Conservation (phyloP, 306 rosid species). For the Prunus persica region DNA sequence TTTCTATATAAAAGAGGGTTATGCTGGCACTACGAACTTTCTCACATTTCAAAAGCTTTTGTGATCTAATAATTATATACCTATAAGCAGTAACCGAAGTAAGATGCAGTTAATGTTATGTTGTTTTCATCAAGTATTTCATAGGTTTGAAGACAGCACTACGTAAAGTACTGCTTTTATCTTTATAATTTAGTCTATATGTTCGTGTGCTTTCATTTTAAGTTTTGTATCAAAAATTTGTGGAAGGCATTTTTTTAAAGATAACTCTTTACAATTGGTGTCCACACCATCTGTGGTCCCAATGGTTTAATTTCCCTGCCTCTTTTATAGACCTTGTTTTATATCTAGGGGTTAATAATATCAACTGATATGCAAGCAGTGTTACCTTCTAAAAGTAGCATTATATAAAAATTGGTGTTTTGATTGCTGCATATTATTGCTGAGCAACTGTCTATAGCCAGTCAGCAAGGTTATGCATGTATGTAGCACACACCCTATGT, state of each 20-base stretch:
- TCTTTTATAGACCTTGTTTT: background rate
- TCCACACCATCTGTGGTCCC: background rate
- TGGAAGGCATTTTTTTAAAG: background rate
- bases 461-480: background rate
- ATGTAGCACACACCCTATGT: background rate
- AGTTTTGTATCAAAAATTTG: no score
- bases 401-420: background rate
- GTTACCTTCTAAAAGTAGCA: background rate
- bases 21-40: background rate
- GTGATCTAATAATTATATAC: background rate
- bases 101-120: background rate
- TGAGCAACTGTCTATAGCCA: background rate
- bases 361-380: no score
- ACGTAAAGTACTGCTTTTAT: background rate
- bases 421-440: background rate
- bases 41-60: background rate
- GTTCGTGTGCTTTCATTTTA: background rate
- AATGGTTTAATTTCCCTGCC: background rate
- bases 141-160: background rate
- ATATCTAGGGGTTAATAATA: background rate
- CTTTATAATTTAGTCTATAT: background rate
- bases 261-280: background rate
- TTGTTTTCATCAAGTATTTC: background rate
- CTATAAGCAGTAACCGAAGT: background rate
- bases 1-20: background rate